Percentiles rank a stretch among this genome's conserved stretches.
Conservation (phyloP, 1,284 basidiomycete genomes). For the Phellopilus nigrolimitatus region DNA sequence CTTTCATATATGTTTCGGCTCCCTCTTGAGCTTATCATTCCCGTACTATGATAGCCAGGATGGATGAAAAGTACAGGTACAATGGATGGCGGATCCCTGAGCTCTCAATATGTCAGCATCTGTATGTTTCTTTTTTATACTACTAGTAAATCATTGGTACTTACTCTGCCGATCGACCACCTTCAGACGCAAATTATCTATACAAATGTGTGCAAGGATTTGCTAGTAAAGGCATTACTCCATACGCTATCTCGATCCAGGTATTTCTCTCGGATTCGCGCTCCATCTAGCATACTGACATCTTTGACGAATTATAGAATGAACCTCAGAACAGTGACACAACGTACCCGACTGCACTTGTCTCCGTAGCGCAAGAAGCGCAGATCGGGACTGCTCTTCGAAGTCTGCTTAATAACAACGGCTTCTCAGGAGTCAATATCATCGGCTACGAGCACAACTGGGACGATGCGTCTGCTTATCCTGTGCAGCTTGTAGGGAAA, state of each 20-base stretch:
- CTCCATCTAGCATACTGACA: background rate
- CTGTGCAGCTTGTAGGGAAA: constrained; percentile 34
- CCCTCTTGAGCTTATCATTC: background rate
- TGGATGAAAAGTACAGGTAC: constrained; percentile 51
- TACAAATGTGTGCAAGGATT: constrained; percentile 52
- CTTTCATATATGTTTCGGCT: background rate
- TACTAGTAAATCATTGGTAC: background rate
- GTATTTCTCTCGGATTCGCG: background rate
- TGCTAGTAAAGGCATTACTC: constrained; percentile 39
- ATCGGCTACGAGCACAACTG: constrained; percentile 53
- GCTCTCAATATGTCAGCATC: constrained; percentile 30
- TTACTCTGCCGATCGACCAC: too few relatives aligned
- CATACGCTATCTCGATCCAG: constrained; percentile 50
- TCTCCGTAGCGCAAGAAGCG: constrained; percentile 39
- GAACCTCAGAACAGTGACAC: constrained; percentile 50
- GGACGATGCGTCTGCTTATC: constrained; percentile 44
- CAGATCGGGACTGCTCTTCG: constrained; percentile 43
- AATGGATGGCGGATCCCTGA: constrained; percentile 45
- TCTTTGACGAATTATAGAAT: constrained; percentile 28
- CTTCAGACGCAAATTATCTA: constrained; percentile 49
- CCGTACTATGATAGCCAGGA: constrained; percentile 37
- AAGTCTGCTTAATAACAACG: constrained; percentile 44
- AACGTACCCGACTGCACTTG: constrained; percentile 46
- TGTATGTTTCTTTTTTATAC: constrained; percentile 28
- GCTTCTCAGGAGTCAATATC: constrained; percentile 41